Conservation (phyloP, 306 rosid species). For the Ochetophila trinervis region DNA sequence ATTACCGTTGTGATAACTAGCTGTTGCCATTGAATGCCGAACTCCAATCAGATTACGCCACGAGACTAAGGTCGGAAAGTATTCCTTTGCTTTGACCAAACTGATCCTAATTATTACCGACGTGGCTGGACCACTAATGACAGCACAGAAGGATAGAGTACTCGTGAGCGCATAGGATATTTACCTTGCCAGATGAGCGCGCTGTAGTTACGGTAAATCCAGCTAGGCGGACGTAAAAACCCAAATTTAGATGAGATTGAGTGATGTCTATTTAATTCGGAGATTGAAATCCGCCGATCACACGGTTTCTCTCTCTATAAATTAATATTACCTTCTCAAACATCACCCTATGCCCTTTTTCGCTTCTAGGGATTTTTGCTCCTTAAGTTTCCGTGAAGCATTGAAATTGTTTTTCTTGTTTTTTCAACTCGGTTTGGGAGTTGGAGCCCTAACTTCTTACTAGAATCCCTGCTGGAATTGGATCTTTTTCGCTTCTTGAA, state of each 20-base stretch:
- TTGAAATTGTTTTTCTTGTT: not conserved
- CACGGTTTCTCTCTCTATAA: not conserved
- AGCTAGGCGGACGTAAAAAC: slow-evolving; percentile 23
- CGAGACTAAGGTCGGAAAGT: no score
- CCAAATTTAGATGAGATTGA: not conserved
- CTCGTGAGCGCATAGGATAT: not conserved
- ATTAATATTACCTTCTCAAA: not conserved
- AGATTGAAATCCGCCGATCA: slow-evolving; percentile 20
- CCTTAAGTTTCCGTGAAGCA: not conserved
- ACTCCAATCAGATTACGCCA: no score
- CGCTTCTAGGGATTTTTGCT: not conserved
- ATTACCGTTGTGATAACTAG: no score
- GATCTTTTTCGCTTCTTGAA: not conserved
- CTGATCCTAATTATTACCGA: no score
- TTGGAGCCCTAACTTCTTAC: not conserved
- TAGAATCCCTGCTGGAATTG: not conserved
- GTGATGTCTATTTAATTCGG: not conserved
- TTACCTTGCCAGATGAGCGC: not conserved
- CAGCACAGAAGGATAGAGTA: not conserved
- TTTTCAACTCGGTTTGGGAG: not conserved
- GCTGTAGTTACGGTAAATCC: not conserved
- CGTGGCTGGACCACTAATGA: not conserved
- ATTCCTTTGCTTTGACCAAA: no score
- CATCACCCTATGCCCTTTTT: not conserved
- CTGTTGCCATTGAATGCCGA: no score